Base-by-base conservation (phyloP, 176 grass and related monocot species). In the maize (Zea mays) region DNA sequence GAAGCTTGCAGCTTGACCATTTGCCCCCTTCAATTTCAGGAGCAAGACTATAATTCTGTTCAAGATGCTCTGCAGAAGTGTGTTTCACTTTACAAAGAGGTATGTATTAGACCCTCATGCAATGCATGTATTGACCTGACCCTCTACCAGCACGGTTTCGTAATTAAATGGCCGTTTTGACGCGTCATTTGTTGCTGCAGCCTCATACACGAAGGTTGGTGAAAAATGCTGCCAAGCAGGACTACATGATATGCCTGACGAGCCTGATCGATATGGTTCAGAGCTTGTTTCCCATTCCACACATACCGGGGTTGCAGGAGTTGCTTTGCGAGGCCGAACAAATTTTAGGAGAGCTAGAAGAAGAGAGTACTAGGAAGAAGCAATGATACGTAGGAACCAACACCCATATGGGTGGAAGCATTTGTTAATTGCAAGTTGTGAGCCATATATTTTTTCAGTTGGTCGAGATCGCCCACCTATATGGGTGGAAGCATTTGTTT, bases 1-100 rank as follows among this genome's bases (percentile, higher is more conserved):
- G 7, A 60, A 10, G 42, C 42, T 74, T 87, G 36, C 60, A 83
- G 46, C 10, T 75, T 63, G 11, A 38, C 54, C 5, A 10, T 59
- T 73, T 7, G 42, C 50, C 81, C 35, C 8, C 7, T 58, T 58
- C 55, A 21, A 72, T 86, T 86, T 85, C 76, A 97, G 92, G 86
- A 81, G 61, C 43, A 58, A 79, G 74, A 86, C 84, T 89, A 86
- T 87, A 80, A 62, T 34, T 77, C 80, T 60, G 49, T 84, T 77
- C 86, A 92, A 88, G 69, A 66, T 76, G 86, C 77, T 82, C 82
- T 97, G 63, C 57, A 5, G 27, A 90, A 84, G 38, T 93, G 84
- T 70, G 75, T 93, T 88, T 91, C 86, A 71, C 88, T 97, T 79
- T 97, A 87, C 86, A 90, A 84, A 65, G 80, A 97, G 85, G 94